phyloP scores from a whole-genome alignment of 768 basidiomycete species.

The Daedaleopsis nitida region DNA sequence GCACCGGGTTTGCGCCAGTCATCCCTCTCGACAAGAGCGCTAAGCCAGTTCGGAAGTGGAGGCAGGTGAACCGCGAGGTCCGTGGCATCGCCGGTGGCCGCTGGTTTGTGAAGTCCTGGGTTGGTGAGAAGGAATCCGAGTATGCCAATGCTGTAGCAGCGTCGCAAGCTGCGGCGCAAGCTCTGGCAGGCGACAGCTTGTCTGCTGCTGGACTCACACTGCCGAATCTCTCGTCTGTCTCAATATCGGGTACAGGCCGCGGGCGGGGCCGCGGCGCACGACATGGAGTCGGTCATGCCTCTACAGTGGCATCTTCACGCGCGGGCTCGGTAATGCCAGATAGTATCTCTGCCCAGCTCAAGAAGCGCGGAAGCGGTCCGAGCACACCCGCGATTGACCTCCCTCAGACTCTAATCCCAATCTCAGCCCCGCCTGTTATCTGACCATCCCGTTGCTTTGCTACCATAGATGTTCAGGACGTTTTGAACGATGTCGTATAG shows the following conservation, averaged over 20 bases:
- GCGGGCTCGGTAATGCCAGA: conserved; percentile 27
- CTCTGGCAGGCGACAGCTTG: conserved; percentile 11
- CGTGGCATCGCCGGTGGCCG: conserved; percentile 82
- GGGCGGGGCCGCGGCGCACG: conserved; percentile 16
- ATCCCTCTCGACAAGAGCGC: conserved; percentile 66
- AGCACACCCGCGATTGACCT: conserved; percentile 13
- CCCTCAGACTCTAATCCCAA: not conserved
- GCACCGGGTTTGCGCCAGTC: conserved; percentile 67
- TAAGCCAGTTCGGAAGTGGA: conserved; percentile 71
- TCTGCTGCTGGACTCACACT: conserved; percentile 19
- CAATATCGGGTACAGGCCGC: conserved; percentile 17
- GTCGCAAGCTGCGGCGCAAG: conserved; percentile 18
- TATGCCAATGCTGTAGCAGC: conserved; percentile 40
- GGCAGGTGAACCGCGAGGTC: conserved; percentile 72
- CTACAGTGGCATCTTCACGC: conserved; percentile 24
- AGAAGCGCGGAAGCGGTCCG: conserved; percentile 22
- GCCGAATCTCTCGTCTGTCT: conserved; percentile 24
- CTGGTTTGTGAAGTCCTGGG: conserved; percentile 81
- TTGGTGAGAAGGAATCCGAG: conserved; percentile 80
- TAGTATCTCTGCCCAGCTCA: conserved; percentile 22
- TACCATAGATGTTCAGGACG: not conserved
- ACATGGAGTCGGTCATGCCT: conserved; percentile 6
- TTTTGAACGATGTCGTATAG: too few species aligned
- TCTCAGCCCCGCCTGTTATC: not conserved
- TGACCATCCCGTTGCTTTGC: not conserved